Conservation (phyloP, 192 early-diverging fungal genomes). For the Backusella australiensis region DNA sequence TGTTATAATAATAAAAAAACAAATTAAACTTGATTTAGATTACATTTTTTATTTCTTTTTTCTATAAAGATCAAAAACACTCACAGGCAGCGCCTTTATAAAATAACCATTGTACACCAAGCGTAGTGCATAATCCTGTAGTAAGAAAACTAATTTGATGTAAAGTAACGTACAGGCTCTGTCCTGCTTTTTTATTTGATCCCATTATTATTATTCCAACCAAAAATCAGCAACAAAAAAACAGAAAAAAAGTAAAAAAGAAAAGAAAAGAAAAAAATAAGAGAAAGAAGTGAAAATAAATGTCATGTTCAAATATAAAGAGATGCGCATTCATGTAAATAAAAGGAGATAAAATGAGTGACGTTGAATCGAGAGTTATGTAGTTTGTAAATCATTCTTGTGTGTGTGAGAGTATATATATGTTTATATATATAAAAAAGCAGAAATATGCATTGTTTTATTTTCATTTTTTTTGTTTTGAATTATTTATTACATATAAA, state of each 20-base stretch:
- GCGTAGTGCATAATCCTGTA: constrained; percentile 51
- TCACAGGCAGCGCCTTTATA: constrained; percentile 61
- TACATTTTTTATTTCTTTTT: not conserved
- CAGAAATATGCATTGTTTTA: constrained; percentile 10
- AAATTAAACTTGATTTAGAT: constrained; percentile 5
- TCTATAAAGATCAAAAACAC: not conserved
- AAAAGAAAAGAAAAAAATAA: not conserved
- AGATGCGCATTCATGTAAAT: not conserved
- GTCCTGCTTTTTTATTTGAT: not conserved
- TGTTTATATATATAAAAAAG: not conserved
- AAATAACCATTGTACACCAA: constrained; percentile 54
- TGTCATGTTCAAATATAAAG: not conserved
- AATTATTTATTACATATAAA: not conserved
- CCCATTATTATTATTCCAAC: constrained; percentile 12
- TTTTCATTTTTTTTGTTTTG: constrained; percentile 1
- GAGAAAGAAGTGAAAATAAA: not conserved
- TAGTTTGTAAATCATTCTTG: not conserved
- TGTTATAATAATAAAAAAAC: not conserved
- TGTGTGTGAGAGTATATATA: not conserved
- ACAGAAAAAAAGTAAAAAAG: not conserved
- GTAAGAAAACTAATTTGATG: constrained; percentile 50
- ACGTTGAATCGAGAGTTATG: not conserved
- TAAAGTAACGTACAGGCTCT: not conserved
- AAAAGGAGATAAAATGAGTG: constrained; percentile 5
- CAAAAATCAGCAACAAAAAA: constrained; percentile 3